Conservation (phyloP, 129 eudicot genomes). For the Artemisia annua region DNA sequence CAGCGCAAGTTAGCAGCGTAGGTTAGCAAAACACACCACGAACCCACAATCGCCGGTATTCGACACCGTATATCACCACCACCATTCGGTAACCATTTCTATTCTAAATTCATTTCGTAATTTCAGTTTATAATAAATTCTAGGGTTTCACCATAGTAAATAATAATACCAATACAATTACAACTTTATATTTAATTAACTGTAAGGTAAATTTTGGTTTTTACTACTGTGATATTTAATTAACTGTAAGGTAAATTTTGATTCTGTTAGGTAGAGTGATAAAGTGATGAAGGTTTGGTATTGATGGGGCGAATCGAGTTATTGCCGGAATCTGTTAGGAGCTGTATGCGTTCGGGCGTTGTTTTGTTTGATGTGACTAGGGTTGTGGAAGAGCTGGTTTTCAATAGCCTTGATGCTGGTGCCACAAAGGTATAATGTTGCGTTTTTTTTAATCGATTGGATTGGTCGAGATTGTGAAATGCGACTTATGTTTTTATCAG, state of each 20-base stretch:
- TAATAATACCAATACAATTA: no score
- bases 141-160: no score
- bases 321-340: constrained; percentile 66
- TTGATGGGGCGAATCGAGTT: constrained; percentile 65
- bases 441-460: background rate
- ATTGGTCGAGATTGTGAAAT: constrained; percentile 1
- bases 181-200: no score
- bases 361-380: constrained; percentile 62
- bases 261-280: constrained; percentile 15
- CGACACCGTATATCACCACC: no score
- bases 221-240: no score
- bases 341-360: constrained; percentile 78
- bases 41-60: no score
- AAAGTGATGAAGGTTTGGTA: constrained; percentile 16
- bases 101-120: no score
- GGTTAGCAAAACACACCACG: no score
- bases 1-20: no score
- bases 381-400: constrained; percentile 90
- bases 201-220: no score
- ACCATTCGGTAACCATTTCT: no score
- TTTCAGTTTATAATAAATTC: no score
- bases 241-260: constrained; percentile 5
- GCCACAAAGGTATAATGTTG: constrained; percentile 84
- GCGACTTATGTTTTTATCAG: constrained; percentile 38
- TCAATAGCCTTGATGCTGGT: constrained; percentile 93